Percentiles rank a stretch among this genome's conserved stretches.
Evolutionary conservation across 441 rosid species (phyloP).

Genomic region (Erysimum pusillum): DNA sequence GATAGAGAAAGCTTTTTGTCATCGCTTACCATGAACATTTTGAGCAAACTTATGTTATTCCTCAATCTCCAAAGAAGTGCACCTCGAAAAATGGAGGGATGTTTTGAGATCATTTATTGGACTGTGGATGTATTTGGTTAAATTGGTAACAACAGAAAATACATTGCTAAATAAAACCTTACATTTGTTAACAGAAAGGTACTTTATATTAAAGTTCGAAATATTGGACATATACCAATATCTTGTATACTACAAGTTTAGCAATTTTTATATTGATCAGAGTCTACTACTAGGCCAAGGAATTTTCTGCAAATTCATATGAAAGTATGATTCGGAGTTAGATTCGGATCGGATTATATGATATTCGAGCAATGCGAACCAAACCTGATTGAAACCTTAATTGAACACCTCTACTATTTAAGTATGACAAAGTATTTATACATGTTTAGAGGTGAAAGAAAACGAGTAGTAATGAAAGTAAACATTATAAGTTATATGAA

Average conservation of each 20-base stretch:
- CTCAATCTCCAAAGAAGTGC: slow-evolving; percentile 16
- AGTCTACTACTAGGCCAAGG: slow-evolving; percentile 7
- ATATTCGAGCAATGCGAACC: too few species aligned
- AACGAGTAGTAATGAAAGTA: too few species aligned
- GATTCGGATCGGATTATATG: too few species aligned
- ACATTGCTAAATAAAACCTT: neutral
- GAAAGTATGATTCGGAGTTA: too few species aligned
- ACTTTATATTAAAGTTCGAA: neutral
- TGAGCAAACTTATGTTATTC: slow-evolving; percentile 23
- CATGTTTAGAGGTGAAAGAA: too few species aligned
- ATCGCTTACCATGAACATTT: slow-evolving; percentile 21
- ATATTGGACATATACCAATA: neutral
- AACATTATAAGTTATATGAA: too few species aligned
- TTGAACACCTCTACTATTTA: too few species aligned
- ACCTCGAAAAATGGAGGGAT: slow-evolving; percentile 17
- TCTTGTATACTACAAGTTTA: neutral
- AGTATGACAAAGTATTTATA: too few species aligned
- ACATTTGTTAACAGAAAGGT: slow-evolving; percentile 18
- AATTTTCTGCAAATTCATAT: neutral
- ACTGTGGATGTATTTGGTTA: slow-evolving; percentile 23
- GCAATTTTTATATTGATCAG: slow-evolving; percentile 8
- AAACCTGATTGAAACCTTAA: too few species aligned
- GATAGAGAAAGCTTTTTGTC: slow-evolving; percentile 30
- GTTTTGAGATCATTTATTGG: slow-evolving; percentile 25
- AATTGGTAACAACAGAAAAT: slow-evolving; percentile 5